phyloP scores from a whole-genome alignment of 768 basidiomycete species.

The Agrocybe pediades region DNA sequence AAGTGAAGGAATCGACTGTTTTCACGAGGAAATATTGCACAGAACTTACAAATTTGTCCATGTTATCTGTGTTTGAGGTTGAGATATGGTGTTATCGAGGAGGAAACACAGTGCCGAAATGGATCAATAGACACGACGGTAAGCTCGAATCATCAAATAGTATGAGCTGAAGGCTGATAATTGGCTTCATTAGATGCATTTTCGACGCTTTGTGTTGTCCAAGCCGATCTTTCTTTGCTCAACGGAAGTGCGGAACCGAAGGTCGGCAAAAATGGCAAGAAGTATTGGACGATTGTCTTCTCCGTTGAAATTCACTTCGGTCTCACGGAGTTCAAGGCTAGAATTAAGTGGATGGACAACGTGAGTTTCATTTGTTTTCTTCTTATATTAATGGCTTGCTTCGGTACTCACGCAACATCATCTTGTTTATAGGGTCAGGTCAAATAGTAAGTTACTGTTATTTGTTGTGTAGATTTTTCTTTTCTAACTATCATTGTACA shows the following conservation, averaged over 20 bases:
- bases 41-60: conserved; percentile 73
- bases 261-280: conserved; percentile 61
- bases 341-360: conserved; percentile 83
- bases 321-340: conserved; percentile 78
- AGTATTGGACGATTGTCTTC: conserved; percentile 84
- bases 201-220: conserved; percentile 77
- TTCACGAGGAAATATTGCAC: conserved; percentile 84
- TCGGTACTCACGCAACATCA: neutral
- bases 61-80: conserved; percentile 80
- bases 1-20: conserved; percentile 80
- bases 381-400: neutral
- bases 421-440: conserved; percentile 52
- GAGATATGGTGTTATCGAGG: conserved; percentile 86
- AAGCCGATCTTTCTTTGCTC: conserved; percentile 74
- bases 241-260: conserved; percentile 73
- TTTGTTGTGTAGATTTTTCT: neutral
- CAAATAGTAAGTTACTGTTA: conserved; percentile 66
- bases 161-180: neutral
- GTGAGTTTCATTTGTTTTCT: conserved; percentile 40
- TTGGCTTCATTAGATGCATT: conserved; percentile 52
- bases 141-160: conserved; percentile 18
- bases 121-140: conserved; percentile 69
- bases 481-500: conserved; percentile 23
- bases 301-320: conserved; percentile 85
- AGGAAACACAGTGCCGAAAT: conserved; percentile 68